Conservation (phyloP, 495 filamentous ascomycete genomes). For the Wilcoxina mikolae region DNA sequence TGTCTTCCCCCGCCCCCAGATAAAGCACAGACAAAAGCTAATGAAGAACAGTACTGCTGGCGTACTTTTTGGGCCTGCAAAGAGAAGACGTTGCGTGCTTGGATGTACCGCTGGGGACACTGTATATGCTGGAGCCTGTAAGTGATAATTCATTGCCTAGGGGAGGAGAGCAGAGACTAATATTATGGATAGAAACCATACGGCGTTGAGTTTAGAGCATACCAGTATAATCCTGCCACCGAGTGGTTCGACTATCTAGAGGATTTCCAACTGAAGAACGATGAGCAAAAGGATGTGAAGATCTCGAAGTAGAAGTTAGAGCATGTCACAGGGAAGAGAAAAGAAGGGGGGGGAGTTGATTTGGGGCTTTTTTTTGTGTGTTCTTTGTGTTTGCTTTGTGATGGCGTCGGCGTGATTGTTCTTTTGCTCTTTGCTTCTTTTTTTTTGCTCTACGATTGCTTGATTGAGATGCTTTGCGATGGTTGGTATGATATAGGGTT, state of each 20-base stretch:
- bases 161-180: not conserved
- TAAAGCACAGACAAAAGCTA: not conserved
- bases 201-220: constrained; percentile 89
- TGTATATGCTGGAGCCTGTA: constrained; percentile 79
- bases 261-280: constrained; percentile 35
- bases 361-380: too few species aligned
- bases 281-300: constrained; percentile 24
- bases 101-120: constrained; percentile 78
- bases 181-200: constrained; percentile 59
- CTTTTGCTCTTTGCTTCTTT: too few species aligned
- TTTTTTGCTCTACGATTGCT: too few species aligned
- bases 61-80: constrained; percentile 86
- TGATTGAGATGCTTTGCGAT: too few species aligned
- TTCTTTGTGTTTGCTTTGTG: too few species aligned
- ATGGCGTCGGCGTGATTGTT: too few species aligned
- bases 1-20: not conserved
- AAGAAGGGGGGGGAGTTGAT: too few species aligned
- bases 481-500: too few species aligned
- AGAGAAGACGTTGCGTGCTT: constrained; percentile 82
- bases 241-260: constrained; percentile 73
- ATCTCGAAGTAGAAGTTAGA: constrained; percentile 13
- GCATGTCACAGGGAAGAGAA: too few species aligned
- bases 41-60: constrained; percentile 50
- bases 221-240: constrained; percentile 59
- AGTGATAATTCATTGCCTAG: constrained; percentile 5